Conservation (phyloP, 805 yeast species). For the Ogataea pini region DNA sequence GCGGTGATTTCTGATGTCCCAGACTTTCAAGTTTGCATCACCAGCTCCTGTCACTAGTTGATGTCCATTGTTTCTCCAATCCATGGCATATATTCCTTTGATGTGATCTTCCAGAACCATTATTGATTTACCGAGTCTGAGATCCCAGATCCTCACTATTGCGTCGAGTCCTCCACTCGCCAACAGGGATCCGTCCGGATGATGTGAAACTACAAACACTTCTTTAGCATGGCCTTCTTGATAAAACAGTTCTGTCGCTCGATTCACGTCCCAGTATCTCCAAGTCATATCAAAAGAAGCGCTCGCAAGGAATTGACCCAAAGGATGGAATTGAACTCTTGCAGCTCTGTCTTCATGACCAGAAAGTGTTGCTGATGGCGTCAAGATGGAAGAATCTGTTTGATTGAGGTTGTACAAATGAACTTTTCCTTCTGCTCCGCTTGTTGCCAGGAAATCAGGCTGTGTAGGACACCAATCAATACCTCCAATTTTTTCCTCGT, state of each 20-base stretch:
- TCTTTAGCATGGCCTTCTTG: slow-evolving; percentile 90
- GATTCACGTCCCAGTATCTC: slow-evolving; percentile 79
- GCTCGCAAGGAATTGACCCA: slow-evolving; percentile 54
- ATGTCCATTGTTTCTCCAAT: slow-evolving; percentile 76
- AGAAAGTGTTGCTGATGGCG: slow-evolving; percentile 12
- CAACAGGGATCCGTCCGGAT: slow-evolving; percentile 74
- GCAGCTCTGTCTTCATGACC: slow-evolving; percentile 64
- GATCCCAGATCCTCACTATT: slow-evolving; percentile 77
- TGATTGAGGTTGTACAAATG: slow-evolving; percentile 11
- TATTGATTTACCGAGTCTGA: slow-evolving; percentile 71
- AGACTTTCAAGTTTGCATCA: slow-evolving; percentile 74
- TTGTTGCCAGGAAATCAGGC: slow-evolving; percentile 35
- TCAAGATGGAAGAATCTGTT: not conserved
- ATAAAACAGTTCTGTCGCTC: slow-evolving; percentile 49
- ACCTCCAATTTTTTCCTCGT: slow-evolving; percentile 69
- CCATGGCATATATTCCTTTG: slow-evolving; percentile 66
- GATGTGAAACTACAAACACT: slow-evolving; percentile 61
- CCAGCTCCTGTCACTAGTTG: slow-evolving; percentile 82
- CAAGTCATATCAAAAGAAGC: slow-evolving; percentile 86
- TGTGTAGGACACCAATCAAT: slow-evolving; percentile 54
- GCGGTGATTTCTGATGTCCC: slow-evolving; percentile 69
- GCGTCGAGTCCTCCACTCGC: slow-evolving; percentile 82
- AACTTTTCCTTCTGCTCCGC: slow-evolving; percentile 49
- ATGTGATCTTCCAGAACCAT: slow-evolving; percentile 64
- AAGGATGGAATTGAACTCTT: slow-evolving; percentile 65